These are phyloP conservation scores for Misopates orontium DNA, from an alignment of 257 asterid genomes.

Conservation along the genomic window DNA sequence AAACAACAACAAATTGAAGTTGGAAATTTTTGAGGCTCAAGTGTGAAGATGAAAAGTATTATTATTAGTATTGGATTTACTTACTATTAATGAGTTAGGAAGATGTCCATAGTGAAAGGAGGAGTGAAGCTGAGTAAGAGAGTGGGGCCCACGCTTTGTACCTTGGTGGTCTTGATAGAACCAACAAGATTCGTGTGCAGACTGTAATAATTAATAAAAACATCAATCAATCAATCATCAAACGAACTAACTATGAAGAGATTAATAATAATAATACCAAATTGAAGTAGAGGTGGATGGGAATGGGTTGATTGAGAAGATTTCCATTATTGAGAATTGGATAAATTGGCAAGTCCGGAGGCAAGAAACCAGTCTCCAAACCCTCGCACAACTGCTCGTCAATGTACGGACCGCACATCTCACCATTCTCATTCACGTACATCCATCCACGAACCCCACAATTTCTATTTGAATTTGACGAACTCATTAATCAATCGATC, in stretches of 20 bases:
- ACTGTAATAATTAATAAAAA: conserved; percentile 38
- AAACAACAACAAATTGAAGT: conserved; percentile 25
- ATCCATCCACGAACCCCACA: conserved; percentile 63
- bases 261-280: conserved; percentile 32
- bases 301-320: conserved; percentile 58
- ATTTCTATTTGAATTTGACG: no score
- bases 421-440: conserved; percentile 80
- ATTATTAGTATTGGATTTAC: conserved; percentile 18
- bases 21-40: conserved; percentile 1
- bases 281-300: conserved; percentile 44
- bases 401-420: conserved; percentile 95
- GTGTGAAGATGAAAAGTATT: neutral
- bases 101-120: conserved; percentile 78
- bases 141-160: conserved; percentile 75
- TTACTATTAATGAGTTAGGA: conserved; percentile 54
- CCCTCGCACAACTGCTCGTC: conserved; percentile 85
- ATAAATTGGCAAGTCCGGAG: conserved; percentile 72
- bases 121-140: conserved; percentile 69
- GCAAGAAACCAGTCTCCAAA: conserved; percentile 74
- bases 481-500: no score
- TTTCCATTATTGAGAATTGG: conserved; percentile 61
- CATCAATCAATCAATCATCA: neutral
- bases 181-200: conserved; percentile 80
- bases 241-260: no score
- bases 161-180: conserved; percentile 75